phyloP scores from a whole-genome alignment of 1,284 basidiomycete species.

The Moesziomyces antarcticus region DNA sequence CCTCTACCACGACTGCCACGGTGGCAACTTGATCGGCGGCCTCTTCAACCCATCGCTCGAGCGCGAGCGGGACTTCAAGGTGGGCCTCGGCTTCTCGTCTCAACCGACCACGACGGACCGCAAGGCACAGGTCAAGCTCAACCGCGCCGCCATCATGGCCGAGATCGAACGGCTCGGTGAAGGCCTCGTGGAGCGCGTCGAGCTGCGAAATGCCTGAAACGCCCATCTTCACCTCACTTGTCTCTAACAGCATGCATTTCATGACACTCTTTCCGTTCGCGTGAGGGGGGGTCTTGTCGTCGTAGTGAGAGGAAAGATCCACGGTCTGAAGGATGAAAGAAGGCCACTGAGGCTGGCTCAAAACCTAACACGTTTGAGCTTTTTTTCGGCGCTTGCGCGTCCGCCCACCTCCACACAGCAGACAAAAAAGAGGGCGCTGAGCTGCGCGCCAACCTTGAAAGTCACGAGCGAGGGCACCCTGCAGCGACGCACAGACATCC shows the following conservation, averaged over 20 bases:
- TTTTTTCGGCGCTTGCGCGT: neutral
- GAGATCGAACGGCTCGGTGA: conserved; percentile 84
- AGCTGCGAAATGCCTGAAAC: conserved; percentile 15
- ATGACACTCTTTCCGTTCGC: neutral
- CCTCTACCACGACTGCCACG: conserved; percentile 85
- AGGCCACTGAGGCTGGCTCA: no score
- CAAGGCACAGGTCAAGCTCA: conserved; percentile 73
- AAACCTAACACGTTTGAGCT: neutral
- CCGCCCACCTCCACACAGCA: neutral
- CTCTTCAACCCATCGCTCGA: conserved; percentile 82
- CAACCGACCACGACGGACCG: conserved; percentile 13
- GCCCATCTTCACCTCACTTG: neutral
- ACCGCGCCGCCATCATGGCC: conserved; percentile 76
- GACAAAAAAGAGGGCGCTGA: neutral
- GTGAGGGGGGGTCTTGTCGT: no score
- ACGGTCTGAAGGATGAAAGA: no score
- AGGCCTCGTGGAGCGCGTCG: conserved; percentile 73
- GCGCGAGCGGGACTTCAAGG: conserved; percentile 76
- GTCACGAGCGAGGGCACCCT: neutral
- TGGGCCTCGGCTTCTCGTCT: conserved; percentile 81
- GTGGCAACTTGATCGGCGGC: conserved; percentile 80
- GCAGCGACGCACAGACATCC: neutral
- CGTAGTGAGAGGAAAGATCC: no score
- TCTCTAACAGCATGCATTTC: neutral
- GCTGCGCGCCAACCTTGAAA: neutral